phyloP scores from a whole-genome alignment of 2,329 filamentous ascomycete genomes.

The Phyllosticta citribraziliensis region DNA sequence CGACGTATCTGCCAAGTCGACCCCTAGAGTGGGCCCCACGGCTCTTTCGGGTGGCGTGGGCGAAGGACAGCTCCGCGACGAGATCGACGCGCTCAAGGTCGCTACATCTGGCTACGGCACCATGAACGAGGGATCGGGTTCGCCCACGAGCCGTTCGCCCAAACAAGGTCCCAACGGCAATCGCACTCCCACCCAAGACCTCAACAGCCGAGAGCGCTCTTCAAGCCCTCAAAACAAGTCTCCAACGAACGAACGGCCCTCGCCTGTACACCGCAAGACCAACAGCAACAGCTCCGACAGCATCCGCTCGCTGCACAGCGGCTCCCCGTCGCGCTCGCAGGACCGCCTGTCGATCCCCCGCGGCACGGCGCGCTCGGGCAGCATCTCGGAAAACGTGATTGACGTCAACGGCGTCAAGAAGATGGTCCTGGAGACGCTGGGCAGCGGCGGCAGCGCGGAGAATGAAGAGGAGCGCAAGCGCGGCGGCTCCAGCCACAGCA shows the following conservation, averaged over 20 bases:
- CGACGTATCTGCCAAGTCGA: slow-evolving; percentile 23
- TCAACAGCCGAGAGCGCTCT: neutral
- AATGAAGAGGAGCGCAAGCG: neutral
- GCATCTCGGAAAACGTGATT: slow-evolving; percentile 69
- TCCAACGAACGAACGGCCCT: neutral
- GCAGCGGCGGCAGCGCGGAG: slow-evolving; percentile 35
- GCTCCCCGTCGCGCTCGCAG: slow-evolving; percentile 15
- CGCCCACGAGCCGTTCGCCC: slow-evolving; percentile 7
- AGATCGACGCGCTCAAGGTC: slow-evolving; percentile 57
- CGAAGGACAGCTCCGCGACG: slow-evolving; percentile 41
- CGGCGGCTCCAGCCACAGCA: slow-evolving; percentile 5
- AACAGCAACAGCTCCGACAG: slow-evolving; percentile 23
- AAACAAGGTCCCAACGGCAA: neutral
- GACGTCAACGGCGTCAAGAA: slow-evolving; percentile 67
- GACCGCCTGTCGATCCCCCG: slow-evolving; percentile 20
- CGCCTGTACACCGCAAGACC: slow-evolving; percentile 8
- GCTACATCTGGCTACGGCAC: slow-evolving; percentile 39
- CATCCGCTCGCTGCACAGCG: slow-evolving; percentile 23
- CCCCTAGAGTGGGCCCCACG: slow-evolving; percentile 22
- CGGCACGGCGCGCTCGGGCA: slow-evolving; percentile 52
- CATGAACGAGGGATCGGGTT: slow-evolving; percentile 18
- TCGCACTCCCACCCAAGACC: neutral
- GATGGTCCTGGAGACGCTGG: slow-evolving; percentile 56
- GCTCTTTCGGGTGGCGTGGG: slow-evolving; percentile 44
- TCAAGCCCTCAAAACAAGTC: slow-evolving; percentile 3